Evolutionary conservation across 495 filamentous ascomycete genomes (phyloP).

Genomic region (Penicillium diatomitis): DNA sequence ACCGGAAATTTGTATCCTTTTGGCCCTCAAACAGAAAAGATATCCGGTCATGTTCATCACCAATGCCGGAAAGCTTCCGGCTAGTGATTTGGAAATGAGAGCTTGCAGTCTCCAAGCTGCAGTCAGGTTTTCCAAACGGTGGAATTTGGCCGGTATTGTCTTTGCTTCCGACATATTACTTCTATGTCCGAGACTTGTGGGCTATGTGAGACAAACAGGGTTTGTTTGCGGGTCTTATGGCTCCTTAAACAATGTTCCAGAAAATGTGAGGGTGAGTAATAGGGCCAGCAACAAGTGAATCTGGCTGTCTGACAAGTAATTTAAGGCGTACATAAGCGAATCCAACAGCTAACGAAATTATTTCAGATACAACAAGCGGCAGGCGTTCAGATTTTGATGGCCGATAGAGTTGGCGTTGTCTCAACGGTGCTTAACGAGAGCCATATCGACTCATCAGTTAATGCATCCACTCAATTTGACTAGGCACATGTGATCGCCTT

Average conservation of each 20-base stretch:
- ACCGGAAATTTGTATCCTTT: slow-evolving; percentile 35
- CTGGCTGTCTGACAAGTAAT: neutral
- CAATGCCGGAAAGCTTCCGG: slow-evolving; percentile 24
- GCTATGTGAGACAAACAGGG: slow-evolving; percentile 9
- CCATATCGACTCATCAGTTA: neutral
- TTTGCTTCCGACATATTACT: slow-evolving; percentile 25
- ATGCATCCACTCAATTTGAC: neutral
- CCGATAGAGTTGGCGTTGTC: slow-evolving; percentile 13
- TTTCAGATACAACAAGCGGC: slow-evolving; percentile 13
- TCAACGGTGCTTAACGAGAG: slow-evolving; percentile 1
- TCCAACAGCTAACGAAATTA: neutral
- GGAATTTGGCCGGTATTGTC: slow-evolving; percentile 28
- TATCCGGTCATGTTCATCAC: slow-evolving; percentile 35
- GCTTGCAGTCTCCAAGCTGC: slow-evolving; percentile 28
- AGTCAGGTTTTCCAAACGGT: slow-evolving; percentile 27
- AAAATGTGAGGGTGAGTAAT: slow-evolving; percentile 15
- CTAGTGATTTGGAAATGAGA: slow-evolving; percentile 18
- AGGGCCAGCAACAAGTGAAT: neutral
- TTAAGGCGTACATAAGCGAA: neutral
- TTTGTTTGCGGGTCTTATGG: slow-evolving; percentile 25
- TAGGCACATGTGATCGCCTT: neutral
- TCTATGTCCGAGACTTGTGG: slow-evolving; percentile 21
- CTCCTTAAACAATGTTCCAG: slow-evolving; percentile 21
- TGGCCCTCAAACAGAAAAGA: slow-evolving; percentile 26
- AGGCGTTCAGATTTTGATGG: slow-evolving; percentile 16